Conservation (phyloP, 305 asterid species). For the Withania somnifera region DNA sequence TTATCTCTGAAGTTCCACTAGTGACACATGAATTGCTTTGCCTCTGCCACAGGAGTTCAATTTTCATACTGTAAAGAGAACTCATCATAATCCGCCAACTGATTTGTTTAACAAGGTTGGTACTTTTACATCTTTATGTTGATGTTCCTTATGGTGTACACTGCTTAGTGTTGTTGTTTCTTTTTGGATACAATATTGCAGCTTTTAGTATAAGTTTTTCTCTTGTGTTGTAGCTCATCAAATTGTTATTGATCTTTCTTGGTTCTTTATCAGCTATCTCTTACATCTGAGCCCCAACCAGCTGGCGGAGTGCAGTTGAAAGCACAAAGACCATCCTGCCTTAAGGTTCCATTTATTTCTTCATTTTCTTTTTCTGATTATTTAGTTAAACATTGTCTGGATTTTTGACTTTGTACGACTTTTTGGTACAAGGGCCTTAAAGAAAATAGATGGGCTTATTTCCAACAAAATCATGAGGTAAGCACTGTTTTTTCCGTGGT, state of each 20-base stretch:
- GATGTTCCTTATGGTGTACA: neutral
- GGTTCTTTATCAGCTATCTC: constrained; percentile 49
- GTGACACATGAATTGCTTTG: neutral
- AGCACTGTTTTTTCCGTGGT: neutral
- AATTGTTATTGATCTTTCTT: constrained; percentile 14
- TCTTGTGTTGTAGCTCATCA: neutral
- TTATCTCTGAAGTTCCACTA: neutral
- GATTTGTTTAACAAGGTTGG: constrained; percentile 74
- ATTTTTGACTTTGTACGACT: constrained; percentile 9
- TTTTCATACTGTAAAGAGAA: constrained; percentile 57
- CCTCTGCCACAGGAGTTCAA: constrained; percentile 57
- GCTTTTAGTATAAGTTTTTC: neutral
- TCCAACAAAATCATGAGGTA: constrained; percentile 61
- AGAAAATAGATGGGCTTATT: constrained; percentile 69
- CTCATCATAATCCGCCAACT: constrained; percentile 49
- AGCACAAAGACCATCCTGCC: constrained; percentile 22
- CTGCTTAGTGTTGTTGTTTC: neutral
- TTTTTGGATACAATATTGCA: neutral
- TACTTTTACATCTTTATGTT: neutral
- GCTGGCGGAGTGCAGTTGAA: constrained; percentile 24
- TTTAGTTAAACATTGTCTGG: neutral
- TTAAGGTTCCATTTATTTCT: constrained; percentile 40
- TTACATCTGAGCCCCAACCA: constrained; percentile 40
- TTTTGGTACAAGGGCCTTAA: constrained; percentile 57
- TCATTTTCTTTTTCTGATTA: constrained; percentile 3